Percentiles rank a stretch among this genome's conserved stretches.
phyloP scores from a whole-genome alignment of 2,329 filamentous ascomycete species.

The Colletotrichum tropicale region DNA sequence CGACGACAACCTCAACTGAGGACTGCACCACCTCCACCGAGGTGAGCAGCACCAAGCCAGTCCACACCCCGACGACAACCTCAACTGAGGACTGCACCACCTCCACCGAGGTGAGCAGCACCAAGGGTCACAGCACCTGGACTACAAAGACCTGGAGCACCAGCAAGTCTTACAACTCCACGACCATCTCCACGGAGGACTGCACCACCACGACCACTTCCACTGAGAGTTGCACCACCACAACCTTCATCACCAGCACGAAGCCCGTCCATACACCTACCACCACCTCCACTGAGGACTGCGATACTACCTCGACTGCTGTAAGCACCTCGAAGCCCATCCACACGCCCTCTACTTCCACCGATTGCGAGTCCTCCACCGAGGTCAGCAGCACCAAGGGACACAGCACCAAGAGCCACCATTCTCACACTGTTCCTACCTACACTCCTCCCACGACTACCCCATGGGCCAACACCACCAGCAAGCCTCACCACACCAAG shows the following conservation, averaged over 20 bases:
- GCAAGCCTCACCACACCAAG: neutral
- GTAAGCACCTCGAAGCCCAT: neutral
- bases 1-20: neutral
- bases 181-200: neutral
- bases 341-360: neutral
- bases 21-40: neutral
- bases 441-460: neutral
- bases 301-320: neutral
- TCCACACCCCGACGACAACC: neutral
- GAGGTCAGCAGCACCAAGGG: neutral
- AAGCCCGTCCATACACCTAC: neutral
- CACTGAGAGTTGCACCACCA: neutral
- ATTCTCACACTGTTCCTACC: neutral
- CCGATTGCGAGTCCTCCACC: neutral
- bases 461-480: neutral
- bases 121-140: neutral
- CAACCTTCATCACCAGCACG: neutral
- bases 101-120: neutral
- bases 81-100: neutral
- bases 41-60: neutral
- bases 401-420: neutral
- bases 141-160: neutral
- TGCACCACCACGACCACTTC: neutral
- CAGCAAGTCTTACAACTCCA: neutral
- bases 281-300: neutral